phyloP scores from a whole-genome alignment of 805 yeast genomes.

The Cyberlindnera bimundalis region DNA sequence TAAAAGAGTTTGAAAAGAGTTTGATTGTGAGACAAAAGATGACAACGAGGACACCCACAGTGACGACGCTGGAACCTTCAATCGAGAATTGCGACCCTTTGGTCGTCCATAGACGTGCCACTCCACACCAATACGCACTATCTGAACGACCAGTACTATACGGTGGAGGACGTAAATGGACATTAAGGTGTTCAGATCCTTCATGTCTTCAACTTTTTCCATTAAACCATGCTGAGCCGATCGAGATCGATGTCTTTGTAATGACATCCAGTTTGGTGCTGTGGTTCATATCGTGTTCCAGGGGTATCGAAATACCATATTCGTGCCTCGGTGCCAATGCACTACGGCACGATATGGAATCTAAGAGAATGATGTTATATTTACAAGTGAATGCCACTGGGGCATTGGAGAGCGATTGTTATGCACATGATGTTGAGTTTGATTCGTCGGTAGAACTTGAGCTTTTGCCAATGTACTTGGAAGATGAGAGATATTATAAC shows the following conservation, averaged over 20 bases:
- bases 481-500: conserved; percentile 35
- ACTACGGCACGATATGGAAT: conserved; percentile 8
- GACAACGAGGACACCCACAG: conserved; percentile 5
- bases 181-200: conserved; percentile 15
- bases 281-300: conserved; percentile 36
- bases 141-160: conserved; percentile 32
- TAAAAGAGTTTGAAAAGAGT: too few species aligned
- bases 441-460: conserved; percentile 27
- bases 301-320: conserved; percentile 38
- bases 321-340: conserved; percentile 22
- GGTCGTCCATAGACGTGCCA: conserved; percentile 12
- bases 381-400: conserved; percentile 11
- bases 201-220: conserved; percentile 14
- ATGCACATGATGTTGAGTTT: conserved; percentile 4
- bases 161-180: conserved; percentile 41
- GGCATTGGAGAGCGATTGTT: conserved; percentile 9
- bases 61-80: conserved; percentile 29
- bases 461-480: conserved; percentile 35
- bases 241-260: conserved; percentile 35
- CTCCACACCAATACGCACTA: conserved; percentile 20
- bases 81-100: conserved; percentile 32
- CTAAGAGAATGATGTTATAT: conserved; percentile 4
- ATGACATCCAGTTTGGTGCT: conserved; percentile 34
- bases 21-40: not conserved
- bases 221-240: conserved; percentile 11